Base-by-base conservation (phyloP, 2,329 filamentous ascomycete species). In the Talaromyces sp. region DNA sequence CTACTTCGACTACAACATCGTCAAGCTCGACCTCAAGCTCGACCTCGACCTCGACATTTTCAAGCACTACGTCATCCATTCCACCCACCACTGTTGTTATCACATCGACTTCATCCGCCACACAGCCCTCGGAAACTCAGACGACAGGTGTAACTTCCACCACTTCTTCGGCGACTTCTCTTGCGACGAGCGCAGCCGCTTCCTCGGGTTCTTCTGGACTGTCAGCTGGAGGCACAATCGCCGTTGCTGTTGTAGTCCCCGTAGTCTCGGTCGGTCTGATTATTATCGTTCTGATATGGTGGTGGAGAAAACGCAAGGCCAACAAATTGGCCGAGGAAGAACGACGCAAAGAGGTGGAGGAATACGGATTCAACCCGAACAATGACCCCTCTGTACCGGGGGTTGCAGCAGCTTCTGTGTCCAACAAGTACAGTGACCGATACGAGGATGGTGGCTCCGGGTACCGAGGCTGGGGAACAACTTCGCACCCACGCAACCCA, bases 361-460 rank as follows among this genome's bases (percentile, higher is more conserved):
- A 98, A 73, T 98, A 98, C 74, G 89, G 90, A 34, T 98, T 93
- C 81, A 98, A 98, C 75, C 95, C 95, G n/a, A 98, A 98, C 77
- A 89, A 92, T 63, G 93, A 97, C 72, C 92, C 93, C 0, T 92
- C 90, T 0, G 82, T 96, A 12, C 87, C 87, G 7, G 81, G 82
- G 7, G 80, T 85, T 16, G 80, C 77, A 30, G 77, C 82, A 58
- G 81, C 70, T 9, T 80, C 85, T 14, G 80, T 77, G 8, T 75
- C 72, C 34, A 56, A 51, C 44, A 76, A 74, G 47, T 79, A 79
- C 56, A 76, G 71, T 36, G 61, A 63, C 18, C 61, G 57, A 52
- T 63, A 63, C 30, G 42, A 57, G 40, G 61, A 63, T 31, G 58
- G 54, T 36, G 83, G 82, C 60, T 85, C 87, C 2, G 94, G 94